Conservation (phyloP, 2,329 filamentous ascomycete genomes). For the Ceratocystis lukuohia region DNA sequence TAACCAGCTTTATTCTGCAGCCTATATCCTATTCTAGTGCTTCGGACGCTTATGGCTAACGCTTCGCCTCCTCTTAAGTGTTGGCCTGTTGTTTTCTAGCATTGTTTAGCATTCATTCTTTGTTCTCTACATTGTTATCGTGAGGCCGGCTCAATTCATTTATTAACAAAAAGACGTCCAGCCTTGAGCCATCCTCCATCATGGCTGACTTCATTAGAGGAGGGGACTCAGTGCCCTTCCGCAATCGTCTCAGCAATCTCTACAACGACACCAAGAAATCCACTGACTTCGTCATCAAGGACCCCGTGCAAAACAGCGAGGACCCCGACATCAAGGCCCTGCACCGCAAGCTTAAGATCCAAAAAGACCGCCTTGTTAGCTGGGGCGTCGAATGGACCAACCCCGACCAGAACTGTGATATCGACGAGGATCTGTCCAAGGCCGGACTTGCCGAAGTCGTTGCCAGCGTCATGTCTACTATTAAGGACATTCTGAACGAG, state of each 20-base stretch:
- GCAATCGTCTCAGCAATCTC: slow-evolving; percentile 45
- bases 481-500: slow-evolving; percentile 66
- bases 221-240: slow-evolving; percentile 14
- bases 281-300: slow-evolving; percentile 56
- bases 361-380: slow-evolving; percentile 63
- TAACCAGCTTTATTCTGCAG: slow-evolving; percentile 7
- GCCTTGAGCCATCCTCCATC: background rate
- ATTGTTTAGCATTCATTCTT: background rate
- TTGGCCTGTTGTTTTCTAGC: background rate
- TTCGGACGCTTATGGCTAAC: background rate
- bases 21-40: background rate
- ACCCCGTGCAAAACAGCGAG: slow-evolving; percentile 47
- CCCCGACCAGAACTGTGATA: slow-evolving; percentile 52
- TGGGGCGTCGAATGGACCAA: slow-evolving; percentile 78
- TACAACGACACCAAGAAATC: slow-evolving; percentile 74
- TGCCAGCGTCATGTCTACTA: slow-evolving; percentile 64
- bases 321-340: slow-evolving; percentile 58
- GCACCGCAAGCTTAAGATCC: slow-evolving; percentile 64
- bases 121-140: background rate
- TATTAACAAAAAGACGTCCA: background rate
- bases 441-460: slow-evolving; percentile 65
- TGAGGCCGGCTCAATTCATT: background rate
- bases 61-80: background rate
- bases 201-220: slow-evolving; percentile 15
- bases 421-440: slow-evolving; percentile 56